Evolutionary conservation across 352 stramenopile genomes (phyloP).

Genomic region (Pythium monospermum): DNA sequence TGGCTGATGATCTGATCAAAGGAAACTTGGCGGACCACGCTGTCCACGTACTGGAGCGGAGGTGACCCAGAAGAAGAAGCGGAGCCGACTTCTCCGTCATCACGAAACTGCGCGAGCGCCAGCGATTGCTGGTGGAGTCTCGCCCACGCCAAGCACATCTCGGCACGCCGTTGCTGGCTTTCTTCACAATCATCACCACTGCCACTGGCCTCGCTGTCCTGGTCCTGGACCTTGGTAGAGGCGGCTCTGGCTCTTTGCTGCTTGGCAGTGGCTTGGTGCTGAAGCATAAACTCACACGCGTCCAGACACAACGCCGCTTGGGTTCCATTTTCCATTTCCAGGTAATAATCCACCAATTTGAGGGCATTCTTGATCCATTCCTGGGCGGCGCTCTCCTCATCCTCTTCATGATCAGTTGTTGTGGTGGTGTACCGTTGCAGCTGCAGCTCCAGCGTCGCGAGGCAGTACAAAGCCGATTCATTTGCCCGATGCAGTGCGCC

Average conservation of each 20-base stretch:
- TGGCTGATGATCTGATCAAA: neutral
- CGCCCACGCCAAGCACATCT: conserved; percentile 47
- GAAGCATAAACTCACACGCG: conserved; percentile 39
- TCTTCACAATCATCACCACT: conserved; percentile 14
- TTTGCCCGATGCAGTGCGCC: conserved; percentile 39
- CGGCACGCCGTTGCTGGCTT: conserved; percentile 22
- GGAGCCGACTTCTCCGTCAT: conserved; percentile 10
- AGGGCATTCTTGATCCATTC: conserved; percentile 60
- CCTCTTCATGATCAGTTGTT: conserved; percentile 1
- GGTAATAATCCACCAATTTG: conserved; percentile 56
- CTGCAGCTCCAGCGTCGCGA: conserved; percentile 62
- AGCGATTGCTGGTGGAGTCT: conserved; percentile 46
- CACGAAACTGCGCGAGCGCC: conserved; percentile 27
- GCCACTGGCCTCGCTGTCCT: conserved; percentile 6
- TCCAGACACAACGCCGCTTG: conserved; percentile 44
- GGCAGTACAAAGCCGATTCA: conserved; percentile 52
- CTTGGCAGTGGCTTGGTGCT: conserved; percentile 16
- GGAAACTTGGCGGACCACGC: conserved; percentile 6
- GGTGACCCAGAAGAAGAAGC: neutral
- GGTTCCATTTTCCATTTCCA: conserved; percentile 36
- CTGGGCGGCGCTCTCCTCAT: conserved; percentile 17
- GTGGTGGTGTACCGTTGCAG: conserved; percentile 21
- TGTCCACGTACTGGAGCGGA: conserved; percentile 12
- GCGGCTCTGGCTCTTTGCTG: too few relatives aligned
- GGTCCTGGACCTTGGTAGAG: too few relatives aligned